These are phyloP conservation scores for Artemisia annua DNA, from an alignment of 129 eudicot genomes.

Conservation along the genomic window DNA sequence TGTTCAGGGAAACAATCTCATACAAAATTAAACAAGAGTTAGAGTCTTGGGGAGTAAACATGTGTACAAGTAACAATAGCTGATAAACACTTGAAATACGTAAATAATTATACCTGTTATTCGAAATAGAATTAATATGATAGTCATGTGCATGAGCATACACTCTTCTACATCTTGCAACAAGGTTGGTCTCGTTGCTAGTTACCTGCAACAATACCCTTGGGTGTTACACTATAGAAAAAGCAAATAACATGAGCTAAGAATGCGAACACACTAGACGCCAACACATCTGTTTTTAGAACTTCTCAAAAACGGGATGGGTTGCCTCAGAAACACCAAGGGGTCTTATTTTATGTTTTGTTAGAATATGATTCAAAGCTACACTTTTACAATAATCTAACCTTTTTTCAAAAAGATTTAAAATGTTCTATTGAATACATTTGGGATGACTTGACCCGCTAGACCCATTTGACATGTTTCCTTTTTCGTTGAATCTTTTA, in stretches of 20 bases:
- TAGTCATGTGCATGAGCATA: slow-evolving; percentile 99
- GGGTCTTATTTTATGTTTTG: neutral
- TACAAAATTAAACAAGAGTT: slow-evolving; percentile 5
- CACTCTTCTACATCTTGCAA: slow-evolving; percentile 94
- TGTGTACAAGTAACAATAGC: neutral
- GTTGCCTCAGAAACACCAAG: neutral
- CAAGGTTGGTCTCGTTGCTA: slow-evolving; percentile 83
- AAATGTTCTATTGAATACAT: neutral
- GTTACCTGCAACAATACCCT: slow-evolving; percentile 60
- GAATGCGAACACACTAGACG: neutral
- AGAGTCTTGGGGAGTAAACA: slow-evolving; percentile 1
- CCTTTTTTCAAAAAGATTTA: neutral
- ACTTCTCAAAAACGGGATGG: neutral
- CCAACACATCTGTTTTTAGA: neutral
- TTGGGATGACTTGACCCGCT: slow-evolving; percentile 6
- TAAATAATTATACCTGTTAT: slow-evolving; percentile 62
- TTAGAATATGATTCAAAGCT: neutral
- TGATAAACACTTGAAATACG: slow-evolving; percentile 2
- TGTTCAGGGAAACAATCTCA: slow-evolving; percentile 13
- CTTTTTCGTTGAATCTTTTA: neutral
- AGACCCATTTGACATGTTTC: neutral
- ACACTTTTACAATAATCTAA: neutral
- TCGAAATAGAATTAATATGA: slow-evolving; percentile 94
- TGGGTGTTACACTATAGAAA: slow-evolving; percentile 18
- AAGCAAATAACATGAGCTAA: slow-evolving; percentile 18